Conservation (phyloP, 129 eudicot species). For the Heracleum sosnowskyi region DNA sequence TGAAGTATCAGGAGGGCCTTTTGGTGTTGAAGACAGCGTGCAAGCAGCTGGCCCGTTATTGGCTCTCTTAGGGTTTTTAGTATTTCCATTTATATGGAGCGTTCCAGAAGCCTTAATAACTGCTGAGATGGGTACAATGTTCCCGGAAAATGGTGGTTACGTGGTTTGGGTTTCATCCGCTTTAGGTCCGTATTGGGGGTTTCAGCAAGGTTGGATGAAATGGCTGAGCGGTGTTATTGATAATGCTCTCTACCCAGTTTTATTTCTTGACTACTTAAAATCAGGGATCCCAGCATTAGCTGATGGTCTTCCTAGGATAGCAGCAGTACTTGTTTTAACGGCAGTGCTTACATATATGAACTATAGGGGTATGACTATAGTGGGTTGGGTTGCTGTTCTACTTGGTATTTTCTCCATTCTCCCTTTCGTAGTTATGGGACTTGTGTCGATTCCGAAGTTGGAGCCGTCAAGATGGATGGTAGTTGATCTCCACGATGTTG, state of each 20-base stretch:
- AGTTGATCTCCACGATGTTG: conserved; percentile 13
- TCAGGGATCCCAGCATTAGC: conserved; percentile 19
- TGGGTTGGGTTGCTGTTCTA: conserved; percentile 27
- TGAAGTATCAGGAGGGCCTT: conserved; percentile 20
- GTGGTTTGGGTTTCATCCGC: conserved; percentile 31
- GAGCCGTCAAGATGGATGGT: conserved; percentile 21
- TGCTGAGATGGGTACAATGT: conserved; percentile 28
- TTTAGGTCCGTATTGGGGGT: conserved; percentile 25
- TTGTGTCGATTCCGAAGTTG: conserved; percentile 17
- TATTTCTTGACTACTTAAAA: conserved; percentile 27
- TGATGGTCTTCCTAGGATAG: conserved; percentile 9
- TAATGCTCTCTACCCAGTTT: conserved; percentile 25
- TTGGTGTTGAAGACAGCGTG: conserved; percentile 26
- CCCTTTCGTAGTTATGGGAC: conserved; percentile 25
- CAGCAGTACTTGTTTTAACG: conserved; percentile 16
- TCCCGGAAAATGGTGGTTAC: conserved; percentile 28
- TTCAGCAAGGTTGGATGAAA: conserved; percentile 26
- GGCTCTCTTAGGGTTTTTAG: conserved; percentile 18
- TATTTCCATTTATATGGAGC: conserved; percentile 25
- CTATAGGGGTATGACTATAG: conserved; percentile 24
- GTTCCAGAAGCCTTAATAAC: conserved; percentile 28
- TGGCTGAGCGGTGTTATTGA: conserved; percentile 21
- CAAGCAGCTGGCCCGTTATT: conserved; percentile 26
- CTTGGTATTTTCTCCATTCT: conserved; percentile 23
- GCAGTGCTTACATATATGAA: conserved; percentile 17